Percentiles rank a stretch among this genome's conserved stretches.
phyloP scores from a whole-genome alignment of 768 basidiomycete genomes.

The Mrakia gelida region DNA sequence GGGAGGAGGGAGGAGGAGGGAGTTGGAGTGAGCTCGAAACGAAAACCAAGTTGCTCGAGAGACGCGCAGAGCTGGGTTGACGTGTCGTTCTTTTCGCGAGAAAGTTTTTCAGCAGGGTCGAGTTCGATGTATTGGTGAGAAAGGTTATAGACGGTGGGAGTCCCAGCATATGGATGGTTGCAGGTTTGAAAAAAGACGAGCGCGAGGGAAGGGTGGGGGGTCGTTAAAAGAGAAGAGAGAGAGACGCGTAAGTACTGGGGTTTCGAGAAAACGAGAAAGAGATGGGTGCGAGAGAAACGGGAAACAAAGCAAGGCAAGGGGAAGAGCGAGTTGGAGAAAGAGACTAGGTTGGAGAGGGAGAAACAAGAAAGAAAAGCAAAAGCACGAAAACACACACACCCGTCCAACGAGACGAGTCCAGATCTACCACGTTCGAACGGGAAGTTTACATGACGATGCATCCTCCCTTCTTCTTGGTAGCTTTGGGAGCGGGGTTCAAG shows the following conservation, averaged over 20 bases:
- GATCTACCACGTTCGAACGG: not conserved
- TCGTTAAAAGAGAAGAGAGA: not conserved
- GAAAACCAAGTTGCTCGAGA: not conserved
- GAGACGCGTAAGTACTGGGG: not conserved
- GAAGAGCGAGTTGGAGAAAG: not conserved
- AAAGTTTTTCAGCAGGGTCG: not conserved
- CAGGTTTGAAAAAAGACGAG: not conserved
- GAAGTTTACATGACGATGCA: slow-evolving; percentile 40
- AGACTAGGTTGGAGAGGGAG: not conserved
- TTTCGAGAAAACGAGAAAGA: not conserved
- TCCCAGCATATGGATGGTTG: not conserved
- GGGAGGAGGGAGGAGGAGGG: not conserved
- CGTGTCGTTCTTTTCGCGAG: not conserved
- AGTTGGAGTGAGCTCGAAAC: not conserved
- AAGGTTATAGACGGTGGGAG: not conserved
- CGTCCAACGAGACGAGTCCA: not conserved
- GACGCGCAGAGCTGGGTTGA: not conserved
- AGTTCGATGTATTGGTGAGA: not conserved
- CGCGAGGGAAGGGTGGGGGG: not conserved
- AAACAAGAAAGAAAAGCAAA: slow-evolving; percentile 14
- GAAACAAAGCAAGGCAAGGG: not conserved
- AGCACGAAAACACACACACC: not conserved
- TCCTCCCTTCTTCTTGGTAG: slow-evolving; percentile 40
- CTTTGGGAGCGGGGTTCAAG: slow-evolving; percentile 40
- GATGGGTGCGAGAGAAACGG: not conserved